phyloP scores from a whole-genome alignment of 331 rosid genomes.

The Pyrus hybrid region DNA sequence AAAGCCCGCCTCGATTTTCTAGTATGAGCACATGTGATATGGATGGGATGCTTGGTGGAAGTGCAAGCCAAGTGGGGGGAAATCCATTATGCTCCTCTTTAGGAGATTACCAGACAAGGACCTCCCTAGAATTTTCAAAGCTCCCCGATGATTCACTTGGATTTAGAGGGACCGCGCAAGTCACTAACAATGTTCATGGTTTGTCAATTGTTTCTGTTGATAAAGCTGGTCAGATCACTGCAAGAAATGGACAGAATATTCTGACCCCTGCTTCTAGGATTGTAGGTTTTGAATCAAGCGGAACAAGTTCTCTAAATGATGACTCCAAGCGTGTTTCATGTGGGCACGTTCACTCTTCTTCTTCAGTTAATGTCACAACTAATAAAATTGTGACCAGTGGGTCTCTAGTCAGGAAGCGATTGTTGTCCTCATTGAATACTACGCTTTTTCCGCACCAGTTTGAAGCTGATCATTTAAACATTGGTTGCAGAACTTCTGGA shows the following conservation, averaged over 20 bases:
- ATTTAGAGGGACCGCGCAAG: constrained; percentile 44
- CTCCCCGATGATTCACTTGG: constrained; percentile 28
- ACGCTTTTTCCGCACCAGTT: constrained; percentile 37
- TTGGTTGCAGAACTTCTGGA: constrained; percentile 37
- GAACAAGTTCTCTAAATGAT: constrained; percentile 33
- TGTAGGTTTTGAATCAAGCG: constrained; percentile 71
- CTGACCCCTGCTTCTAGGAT: constrained; percentile 70
- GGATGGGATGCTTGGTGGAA: constrained; percentile 34
- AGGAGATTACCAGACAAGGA: constrained; percentile 39
- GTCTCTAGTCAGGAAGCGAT: constrained; percentile 56
- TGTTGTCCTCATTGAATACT: constrained; percentile 51
- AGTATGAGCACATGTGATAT: constrained; percentile 45
- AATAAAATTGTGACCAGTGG: constrained; percentile 38
- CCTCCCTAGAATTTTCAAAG: constrained; percentile 40
- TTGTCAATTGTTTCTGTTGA: constrained; percentile 44
- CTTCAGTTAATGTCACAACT: constrained; percentile 15
- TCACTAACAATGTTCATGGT: constrained; percentile 52
- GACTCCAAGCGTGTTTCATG: constrained; percentile 22
- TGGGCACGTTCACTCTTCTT: constrained; percentile 21
- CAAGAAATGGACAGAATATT: constrained; percentile 36
- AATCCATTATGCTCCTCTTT: constrained; percentile 42
- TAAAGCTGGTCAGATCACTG: constrained; percentile 17
- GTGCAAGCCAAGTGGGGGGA: constrained; percentile 23
- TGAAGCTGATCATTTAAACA: constrained; percentile 51
- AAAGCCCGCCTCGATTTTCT: constrained; percentile 43